Percentiles rank a stretch among this genome's conserved stretches.
Evolutionary conservation across 805 yeast species (phyloP).

Genomic region (Brettanomyces bruxellensis): DNA sequence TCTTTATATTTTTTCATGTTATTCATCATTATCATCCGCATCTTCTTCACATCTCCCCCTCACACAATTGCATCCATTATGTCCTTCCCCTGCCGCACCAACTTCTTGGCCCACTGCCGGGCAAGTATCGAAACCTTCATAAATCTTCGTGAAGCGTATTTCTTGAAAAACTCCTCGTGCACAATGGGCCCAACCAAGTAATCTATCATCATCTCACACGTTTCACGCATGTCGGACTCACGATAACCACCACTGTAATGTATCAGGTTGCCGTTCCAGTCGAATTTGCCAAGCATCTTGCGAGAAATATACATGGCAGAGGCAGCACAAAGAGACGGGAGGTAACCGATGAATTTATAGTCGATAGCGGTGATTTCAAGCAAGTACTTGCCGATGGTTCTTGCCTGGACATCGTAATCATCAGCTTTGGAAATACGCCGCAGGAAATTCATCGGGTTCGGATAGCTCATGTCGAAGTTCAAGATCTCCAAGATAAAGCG

Average conservation of each 20-base stretch:
- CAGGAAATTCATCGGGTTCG: slow-evolving; percentile 84
- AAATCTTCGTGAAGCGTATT: slow-evolving; percentile 82
- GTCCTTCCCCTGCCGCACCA: slow-evolving; percentile 36
- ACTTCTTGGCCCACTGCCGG: slow-evolving; percentile 73
- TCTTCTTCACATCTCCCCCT: background rate
- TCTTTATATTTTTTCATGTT: slow-evolving; percentile 1
- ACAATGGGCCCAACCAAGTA: slow-evolving; percentile 72
- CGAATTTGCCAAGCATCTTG: slow-evolving; percentile 51
- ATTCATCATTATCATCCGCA: no score
- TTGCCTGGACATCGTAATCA: slow-evolving; percentile 73
- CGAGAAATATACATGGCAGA: slow-evolving; percentile 82
- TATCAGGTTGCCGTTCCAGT: slow-evolving; percentile 80
- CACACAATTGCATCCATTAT: slow-evolving; percentile 29
- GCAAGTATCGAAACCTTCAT: slow-evolving; percentile 78
- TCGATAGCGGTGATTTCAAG: slow-evolving; percentile 73
- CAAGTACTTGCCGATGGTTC: slow-evolving; percentile 79
- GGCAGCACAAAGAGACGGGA: slow-evolving; percentile 78
- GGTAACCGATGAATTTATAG: slow-evolving; percentile 59
- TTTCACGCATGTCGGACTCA: slow-evolving; percentile 61
- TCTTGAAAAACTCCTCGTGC: slow-evolving; percentile 88
- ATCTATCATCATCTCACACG: slow-evolving; percentile 65
- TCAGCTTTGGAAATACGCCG: slow-evolving; percentile 87
- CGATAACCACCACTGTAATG: slow-evolving; percentile 90
- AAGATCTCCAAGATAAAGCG: slow-evolving; percentile 64
- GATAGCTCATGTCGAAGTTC: slow-evolving; percentile 69